Evolutionary conservation across 2,329 filamentous ascomycete genomes (phyloP).

Genomic region (Metarhizium guizhouense): DNA sequence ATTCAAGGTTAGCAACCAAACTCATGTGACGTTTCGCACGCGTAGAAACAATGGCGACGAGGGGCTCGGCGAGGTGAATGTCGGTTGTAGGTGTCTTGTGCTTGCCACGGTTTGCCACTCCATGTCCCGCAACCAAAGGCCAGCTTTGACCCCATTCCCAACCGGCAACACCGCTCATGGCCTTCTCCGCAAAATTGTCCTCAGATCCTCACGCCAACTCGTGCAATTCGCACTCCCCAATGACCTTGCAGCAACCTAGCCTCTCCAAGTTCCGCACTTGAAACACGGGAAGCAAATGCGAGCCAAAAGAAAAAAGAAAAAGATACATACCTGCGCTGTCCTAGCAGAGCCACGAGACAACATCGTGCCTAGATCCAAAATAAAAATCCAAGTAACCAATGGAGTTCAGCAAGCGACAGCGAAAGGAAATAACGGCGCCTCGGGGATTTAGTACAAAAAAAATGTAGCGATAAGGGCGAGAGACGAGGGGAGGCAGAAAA

Average conservation of each 20-base stretch:
- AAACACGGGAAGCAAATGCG: not conserved
- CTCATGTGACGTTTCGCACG: not conserved
- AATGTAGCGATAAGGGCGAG: not conserved
- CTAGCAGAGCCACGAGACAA: conserved; percentile 48
- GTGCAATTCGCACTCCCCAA: not conserved
- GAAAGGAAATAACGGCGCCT: not conserved
- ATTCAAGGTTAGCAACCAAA: not conserved
- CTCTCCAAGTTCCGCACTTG: not conserved
- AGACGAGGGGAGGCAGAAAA: not conserved
- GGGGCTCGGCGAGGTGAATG: not conserved
- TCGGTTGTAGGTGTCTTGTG: not conserved
- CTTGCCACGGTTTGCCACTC: not conserved
- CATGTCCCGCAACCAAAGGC: not conserved
- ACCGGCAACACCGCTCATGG: not conserved
- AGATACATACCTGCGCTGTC: conserved; percentile 46
- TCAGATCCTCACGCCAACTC: too few species aligned
- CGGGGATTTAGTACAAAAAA: not conserved
- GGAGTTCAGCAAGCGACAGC: conserved; percentile 2
- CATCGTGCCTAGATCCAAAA: conserved; percentile 32
- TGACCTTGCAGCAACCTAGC: not conserved
- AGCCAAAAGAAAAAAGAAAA: not conserved
- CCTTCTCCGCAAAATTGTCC: not conserved
- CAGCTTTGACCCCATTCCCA: not conserved
- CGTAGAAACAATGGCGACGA: not conserved
- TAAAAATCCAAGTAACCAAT: not conserved